A percentile compares a stretch with the other conserved stretches of the same genome.
Conservation (phyloP, 257 asterid species). For the Solanum infundibuliforme region DNA sequence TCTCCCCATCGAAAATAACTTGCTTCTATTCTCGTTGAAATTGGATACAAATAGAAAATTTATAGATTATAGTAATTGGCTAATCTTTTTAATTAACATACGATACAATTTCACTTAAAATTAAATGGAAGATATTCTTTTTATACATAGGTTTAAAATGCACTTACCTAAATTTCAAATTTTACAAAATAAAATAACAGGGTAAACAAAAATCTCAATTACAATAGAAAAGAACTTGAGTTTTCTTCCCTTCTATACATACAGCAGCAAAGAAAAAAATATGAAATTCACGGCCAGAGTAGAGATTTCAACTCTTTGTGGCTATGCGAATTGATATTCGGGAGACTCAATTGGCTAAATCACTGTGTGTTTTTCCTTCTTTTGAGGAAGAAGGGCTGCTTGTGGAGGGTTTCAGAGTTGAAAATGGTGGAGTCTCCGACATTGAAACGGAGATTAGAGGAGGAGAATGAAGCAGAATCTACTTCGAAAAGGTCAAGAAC, state of each 20-base stretch:
- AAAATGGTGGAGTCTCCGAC: neutral
- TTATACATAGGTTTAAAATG: neutral
- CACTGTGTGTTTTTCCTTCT: neutral
- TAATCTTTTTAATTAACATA: no score
- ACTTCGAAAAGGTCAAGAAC: slow-evolving; percentile 47
- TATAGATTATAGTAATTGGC: neutral
- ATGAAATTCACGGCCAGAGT: neutral
- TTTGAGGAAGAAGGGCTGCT: neutral
- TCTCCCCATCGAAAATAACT: no score
- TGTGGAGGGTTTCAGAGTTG: neutral
- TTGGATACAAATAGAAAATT: no score
- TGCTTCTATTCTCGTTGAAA: no score
- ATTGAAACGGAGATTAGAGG: neutral
- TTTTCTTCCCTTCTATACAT: neutral
- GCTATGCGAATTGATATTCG: neutral
- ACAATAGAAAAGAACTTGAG: neutral
- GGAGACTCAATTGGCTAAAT: neutral
- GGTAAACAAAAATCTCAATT: neutral
- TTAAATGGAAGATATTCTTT: no score
- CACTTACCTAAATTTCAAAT: neutral
- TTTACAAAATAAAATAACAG: neutral
- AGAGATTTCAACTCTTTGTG: neutral
- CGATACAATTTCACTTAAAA: neutral
- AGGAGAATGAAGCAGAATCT: neutral
- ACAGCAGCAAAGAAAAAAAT: neutral